phyloP scores from a whole-genome alignment of 306 rosid genomes.

The Cyamopsis tetragonoloba region DNA sequence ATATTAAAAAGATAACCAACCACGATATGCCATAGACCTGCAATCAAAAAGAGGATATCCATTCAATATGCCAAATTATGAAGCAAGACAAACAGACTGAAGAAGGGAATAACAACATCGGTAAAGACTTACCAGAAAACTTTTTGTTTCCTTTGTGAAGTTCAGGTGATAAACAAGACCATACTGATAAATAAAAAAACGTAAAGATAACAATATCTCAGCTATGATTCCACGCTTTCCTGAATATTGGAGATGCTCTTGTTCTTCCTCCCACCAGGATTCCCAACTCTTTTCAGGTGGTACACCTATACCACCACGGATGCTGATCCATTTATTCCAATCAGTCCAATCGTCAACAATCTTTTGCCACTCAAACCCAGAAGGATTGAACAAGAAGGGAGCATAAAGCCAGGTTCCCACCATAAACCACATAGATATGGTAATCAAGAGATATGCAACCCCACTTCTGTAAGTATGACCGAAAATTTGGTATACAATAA shows the following conservation, averaged over 20 bases:
- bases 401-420: conserved; percentile 99
- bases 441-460: conserved; percentile 83
- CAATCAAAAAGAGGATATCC: conserved; percentile 14
- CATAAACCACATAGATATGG: conserved; percentile 95
- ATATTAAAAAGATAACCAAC: conserved; percentile 80
- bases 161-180: conserved; percentile 91
- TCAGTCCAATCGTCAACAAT: conserved; percentile 98
- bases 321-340: conserved; percentile 98
- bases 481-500: conserved; percentile 84
- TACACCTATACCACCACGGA: conserved; percentile 92
- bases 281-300: conserved; percentile 96
- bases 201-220: conserved; percentile 74
- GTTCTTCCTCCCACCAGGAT: conserved; percentile 99
- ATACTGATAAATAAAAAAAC: conserved; percentile 93
- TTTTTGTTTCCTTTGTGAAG: conserved; percentile 52
- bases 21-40: conserved; percentile 97
- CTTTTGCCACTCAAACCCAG: conserved; percentile 99
- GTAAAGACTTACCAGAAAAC: conserved; percentile 57
- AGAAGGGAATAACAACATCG: not conserved
- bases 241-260: conserved; percentile 86
- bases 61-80: conserved; percentile 5
- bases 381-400: conserved; percentile 94
- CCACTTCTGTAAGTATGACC: conserved; percentile 72
- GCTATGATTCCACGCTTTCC: conserved; percentile 78
- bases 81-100: not conserved